phyloP scores from a whole-genome alignment of 2,329 filamentous ascomycete species.

The Cercospora sesami region DNA sequence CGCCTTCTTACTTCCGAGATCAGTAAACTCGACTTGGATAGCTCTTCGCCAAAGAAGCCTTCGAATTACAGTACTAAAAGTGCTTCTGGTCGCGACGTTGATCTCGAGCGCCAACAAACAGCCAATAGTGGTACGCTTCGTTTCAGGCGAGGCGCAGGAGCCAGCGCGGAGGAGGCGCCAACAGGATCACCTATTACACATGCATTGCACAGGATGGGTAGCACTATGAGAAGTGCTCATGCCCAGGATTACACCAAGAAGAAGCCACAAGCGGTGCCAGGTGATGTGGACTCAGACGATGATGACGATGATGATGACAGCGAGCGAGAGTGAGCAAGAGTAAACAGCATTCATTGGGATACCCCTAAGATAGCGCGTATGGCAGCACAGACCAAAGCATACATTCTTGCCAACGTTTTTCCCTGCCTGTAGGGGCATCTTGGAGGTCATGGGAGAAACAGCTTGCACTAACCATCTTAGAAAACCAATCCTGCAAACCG shows the following conservation, averaged over 20 bases:
- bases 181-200: conserved; percentile 20
- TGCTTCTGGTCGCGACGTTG: conserved; percentile 11
- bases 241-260: conserved; percentile 20
- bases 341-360: background rate
- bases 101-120: conserved; percentile 17
- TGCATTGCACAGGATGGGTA: conserved; percentile 23
- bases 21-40: conserved; percentile 13
- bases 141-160: conserved; percentile 7
- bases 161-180: conserved; percentile 10
- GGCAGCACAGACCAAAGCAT: background rate
- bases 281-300: conserved; percentile 13
- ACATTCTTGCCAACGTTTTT: background rate
- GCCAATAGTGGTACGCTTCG: conserved; percentile 10
- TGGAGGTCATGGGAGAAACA: background rate
- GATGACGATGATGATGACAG: conserved; percentile 23
- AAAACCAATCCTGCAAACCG: background rate
- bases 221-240: conserved; percentile 22
- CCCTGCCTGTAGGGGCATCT: background rate
- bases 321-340: conserved; percentile 9
- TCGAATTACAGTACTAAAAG: conserved; percentile 6
- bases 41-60: background rate
- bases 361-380: background rate
- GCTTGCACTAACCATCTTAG: background rate
- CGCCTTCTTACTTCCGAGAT: conserved; percentile 8
- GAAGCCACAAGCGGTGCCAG: conserved; percentile 11